Conservation (phyloP, 2,329 filamentous ascomycete species). For the Xylaria polymorpha region DNA sequence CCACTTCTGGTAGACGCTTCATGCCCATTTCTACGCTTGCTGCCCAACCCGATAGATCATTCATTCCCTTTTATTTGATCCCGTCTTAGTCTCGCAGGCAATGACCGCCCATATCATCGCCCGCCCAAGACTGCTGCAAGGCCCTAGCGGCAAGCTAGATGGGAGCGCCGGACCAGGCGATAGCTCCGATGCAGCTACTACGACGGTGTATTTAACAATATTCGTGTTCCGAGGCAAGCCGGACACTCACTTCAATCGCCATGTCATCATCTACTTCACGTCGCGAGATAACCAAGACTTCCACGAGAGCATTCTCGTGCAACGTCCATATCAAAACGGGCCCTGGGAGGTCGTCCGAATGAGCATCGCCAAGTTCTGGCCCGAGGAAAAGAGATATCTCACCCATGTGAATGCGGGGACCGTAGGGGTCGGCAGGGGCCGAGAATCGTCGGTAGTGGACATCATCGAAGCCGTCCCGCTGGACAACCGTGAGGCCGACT, state of each 20-base stretch:
- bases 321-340: slow-evolving; percentile 7
- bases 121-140: slow-evolving; percentile 1
- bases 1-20: not conserved
- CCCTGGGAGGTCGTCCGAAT: slow-evolving; percentile 8
- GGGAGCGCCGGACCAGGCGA: not conserved
- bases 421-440: not conserved
- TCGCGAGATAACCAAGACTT: slow-evolving; percentile 2
- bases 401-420: not conserved
- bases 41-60: not conserved
- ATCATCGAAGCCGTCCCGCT: not conserved
- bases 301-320: slow-evolving; percentile 5
- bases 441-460: not conserved
- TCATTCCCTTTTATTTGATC: not conserved
- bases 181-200: not conserved
- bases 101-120: slow-evolving; percentile 1
- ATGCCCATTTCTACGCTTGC: not conserved
- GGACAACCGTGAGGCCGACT: not conserved
- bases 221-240: slow-evolving; percentile 8
- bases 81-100: not conserved
- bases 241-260: slow-evolving; percentile 14
- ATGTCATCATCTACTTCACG: slow-evolving; percentile 13
- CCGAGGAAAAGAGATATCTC: slow-evolving; percentile 12
- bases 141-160: not conserved
- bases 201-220: slow-evolving; percentile 7
- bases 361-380: not conserved